Evolutionary conservation across 2,329 filamentous ascomycete species (phyloP).

Genomic region (Colletotrichum destructivum): DNA sequence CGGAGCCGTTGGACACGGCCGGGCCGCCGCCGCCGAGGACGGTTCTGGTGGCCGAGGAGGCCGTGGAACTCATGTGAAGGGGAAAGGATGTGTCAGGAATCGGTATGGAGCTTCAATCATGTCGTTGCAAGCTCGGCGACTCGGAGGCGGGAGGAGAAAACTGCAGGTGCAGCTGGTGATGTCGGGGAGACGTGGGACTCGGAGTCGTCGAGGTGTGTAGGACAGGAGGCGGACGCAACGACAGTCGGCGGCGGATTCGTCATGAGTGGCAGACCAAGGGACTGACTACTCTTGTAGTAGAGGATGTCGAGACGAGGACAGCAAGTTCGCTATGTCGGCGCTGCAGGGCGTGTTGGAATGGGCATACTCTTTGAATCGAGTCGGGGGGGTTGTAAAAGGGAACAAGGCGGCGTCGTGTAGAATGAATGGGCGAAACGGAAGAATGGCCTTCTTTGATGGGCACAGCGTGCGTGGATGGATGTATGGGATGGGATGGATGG

Average conservation of each 20-base stretch:
- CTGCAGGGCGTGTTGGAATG: conserved; percentile 25
- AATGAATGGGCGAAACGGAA: conserved; percentile 27
- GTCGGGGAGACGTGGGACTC: conserved; percentile 12
- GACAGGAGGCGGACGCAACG: conserved; percentile 34
- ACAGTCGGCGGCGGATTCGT: conserved; percentile 37
- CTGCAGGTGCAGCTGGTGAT: not conserved
- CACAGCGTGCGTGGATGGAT: not conserved
- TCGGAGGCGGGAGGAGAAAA: conserved; percentile 5
- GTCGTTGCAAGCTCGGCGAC: conserved; percentile 28
- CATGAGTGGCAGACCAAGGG: conserved; percentile 39
- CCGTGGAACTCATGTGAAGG: conserved; percentile 39
- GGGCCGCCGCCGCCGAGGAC: conserved; percentile 39
- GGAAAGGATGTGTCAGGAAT: conserved; percentile 23
- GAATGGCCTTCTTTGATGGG: conserved; percentile 36
- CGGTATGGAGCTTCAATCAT: conserved; percentile 33
- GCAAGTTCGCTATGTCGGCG: conserved; percentile 18
- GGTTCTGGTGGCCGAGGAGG: conserved; percentile 41
- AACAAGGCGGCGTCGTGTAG: not conserved
- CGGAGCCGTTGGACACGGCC: conserved; percentile 34
- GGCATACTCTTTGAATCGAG: conserved; percentile 32
- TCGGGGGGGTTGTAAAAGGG: not conserved
- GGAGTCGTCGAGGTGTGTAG: conserved; percentile 33
- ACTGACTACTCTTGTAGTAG: conserved; percentile 29
- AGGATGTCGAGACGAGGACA: not conserved
- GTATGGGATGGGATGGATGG: too few relatives aligned